Evolutionary conservation across 2,329 filamentous ascomycete genomes (phyloP).

Genomic region (Arthrobotrys sinensis): DNA sequence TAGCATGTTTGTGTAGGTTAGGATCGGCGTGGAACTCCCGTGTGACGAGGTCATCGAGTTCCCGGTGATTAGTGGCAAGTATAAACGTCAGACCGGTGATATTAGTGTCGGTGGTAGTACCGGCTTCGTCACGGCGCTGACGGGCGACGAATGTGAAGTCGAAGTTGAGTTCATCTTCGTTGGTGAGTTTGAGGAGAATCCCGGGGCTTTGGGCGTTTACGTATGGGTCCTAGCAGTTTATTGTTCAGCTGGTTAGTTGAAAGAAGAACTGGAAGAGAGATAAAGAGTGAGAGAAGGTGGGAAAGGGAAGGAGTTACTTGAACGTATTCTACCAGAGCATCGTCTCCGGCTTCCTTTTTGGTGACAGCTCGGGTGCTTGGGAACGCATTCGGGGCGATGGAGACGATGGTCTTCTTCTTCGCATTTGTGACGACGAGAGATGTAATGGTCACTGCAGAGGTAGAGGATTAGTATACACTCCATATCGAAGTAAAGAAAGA

Average conservation of each 20-base stretch:
- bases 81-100: slow-evolving; percentile 94
- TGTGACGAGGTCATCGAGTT: slow-evolving; percentile 93
- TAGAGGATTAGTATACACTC: slow-evolving; percentile 50
- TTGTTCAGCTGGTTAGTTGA: slow-evolving; percentile 38
- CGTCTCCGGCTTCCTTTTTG: slow-evolving; percentile 80
- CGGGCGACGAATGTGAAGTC: slow-evolving; percentile 90
- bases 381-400: slow-evolving; percentile 86
- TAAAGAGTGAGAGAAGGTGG: slow-evolving; percentile 52
- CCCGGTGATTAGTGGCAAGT: slow-evolving; percentile 85
- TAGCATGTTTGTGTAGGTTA: slow-evolving; percentile 96
- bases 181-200: slow-evolving; percentile 88
- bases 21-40: slow-evolving; percentile 97
- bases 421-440: slow-evolving; percentile 86
- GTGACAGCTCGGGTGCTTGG: slow-evolving; percentile 84
- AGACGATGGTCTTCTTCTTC: slow-evolving; percentile 81
- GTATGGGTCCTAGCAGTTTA: slow-evolving; percentile 80
- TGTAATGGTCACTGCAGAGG: slow-evolving; percentile 82
- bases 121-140: slow-evolving; percentile 69
- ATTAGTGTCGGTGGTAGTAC: slow-evolving; percentile 76
- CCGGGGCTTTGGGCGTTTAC: slow-evolving; percentile 72
- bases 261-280: slow-evolving; percentile 52
- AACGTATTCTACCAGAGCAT: slow-evolving; percentile 86
- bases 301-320: slow-evolving; percentile 75
- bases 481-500: slow-evolving; percentile 3
- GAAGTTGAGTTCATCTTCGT: slow-evolving; percentile 93